phyloP scores from a whole-genome alignment of 2,329 filamentous ascomycete genomes.

The Verticillium albo-atrum region DNA sequence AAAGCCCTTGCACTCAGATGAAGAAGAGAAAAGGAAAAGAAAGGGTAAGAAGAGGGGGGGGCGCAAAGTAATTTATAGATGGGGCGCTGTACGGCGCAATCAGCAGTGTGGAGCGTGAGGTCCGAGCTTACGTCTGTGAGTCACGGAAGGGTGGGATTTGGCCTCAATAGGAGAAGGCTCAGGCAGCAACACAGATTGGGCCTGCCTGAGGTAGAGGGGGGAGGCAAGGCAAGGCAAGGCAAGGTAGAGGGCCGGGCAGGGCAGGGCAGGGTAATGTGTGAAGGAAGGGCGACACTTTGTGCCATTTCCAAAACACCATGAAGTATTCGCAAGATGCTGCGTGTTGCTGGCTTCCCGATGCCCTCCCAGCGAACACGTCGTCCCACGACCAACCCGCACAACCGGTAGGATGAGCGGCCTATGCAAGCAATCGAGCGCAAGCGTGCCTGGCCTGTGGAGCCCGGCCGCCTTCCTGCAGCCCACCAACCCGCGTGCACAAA shows the following conservation, averaged over 20 bases:
- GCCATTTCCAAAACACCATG: neutral
- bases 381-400: neutral
- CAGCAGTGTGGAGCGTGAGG: neutral
- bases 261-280: neutral
- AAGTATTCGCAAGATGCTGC: neutral
- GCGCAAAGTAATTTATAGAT: neutral
- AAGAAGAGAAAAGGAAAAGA: constrained; percentile 36
- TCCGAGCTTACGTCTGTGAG: neutral
- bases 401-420: neutral
- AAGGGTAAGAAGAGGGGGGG: neutral
- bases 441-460: neutral
- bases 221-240: neutral
- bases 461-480: neutral
- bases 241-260: too few species aligned
- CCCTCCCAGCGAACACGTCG: neutral
- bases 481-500: neutral
- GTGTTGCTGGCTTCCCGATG: neutral
- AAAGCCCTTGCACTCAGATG: constrained; percentile 71
- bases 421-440: constrained; percentile 3
- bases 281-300: neutral
- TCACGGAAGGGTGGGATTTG: neutral
- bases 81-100: neutral
- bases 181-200: neutral
- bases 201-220: neutral
- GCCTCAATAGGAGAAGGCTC: neutral